Evolutionary conservation across 352 stramenopile genomes (phyloP).

Genomic region (Aphanomyces stellatus): DNA sequence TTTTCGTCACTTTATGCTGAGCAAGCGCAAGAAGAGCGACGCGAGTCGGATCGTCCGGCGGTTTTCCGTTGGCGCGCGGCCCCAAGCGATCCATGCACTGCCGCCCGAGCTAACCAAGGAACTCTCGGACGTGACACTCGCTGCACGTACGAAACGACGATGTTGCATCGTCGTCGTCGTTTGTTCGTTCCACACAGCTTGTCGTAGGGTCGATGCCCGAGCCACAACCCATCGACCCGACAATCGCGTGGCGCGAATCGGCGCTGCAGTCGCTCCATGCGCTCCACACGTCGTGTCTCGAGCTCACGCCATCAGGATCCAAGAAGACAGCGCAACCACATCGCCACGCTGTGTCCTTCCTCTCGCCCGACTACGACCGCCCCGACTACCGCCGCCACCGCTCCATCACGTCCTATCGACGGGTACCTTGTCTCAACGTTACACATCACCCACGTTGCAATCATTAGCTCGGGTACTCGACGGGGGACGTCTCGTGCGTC

Average conservation of each 20-base stretch:
- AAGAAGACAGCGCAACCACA: not conserved
- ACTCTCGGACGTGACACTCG: no score
- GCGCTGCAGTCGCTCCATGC: constrained; percentile 9
- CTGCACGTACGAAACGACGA: no score
- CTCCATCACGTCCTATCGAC: constrained; percentile 14
- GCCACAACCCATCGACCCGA: not conserved
- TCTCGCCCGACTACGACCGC: constrained; percentile 16
- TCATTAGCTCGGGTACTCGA: constrained; percentile 16
- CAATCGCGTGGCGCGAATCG: not conserved
- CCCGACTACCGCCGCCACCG: constrained; percentile 1
- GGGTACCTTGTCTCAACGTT: not conserved
- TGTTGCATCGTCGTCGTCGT: no score
- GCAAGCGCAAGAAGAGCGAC: not conserved
- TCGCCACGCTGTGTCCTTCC: not conserved
- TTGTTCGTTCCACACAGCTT: no score
- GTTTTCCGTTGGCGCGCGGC: no score
- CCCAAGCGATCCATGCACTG: no score
- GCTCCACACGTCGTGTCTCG: not conserved
- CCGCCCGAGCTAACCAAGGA: no score
- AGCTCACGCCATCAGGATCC: not conserved
- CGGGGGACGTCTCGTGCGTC: constrained; percentile 5
- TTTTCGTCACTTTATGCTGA: constrained; percentile 8
- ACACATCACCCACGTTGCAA: not conserved
- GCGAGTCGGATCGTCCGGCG: not conserved
- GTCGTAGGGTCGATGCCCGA: not conserved